These are phyloP conservation scores for Parietichytrium sp. DNA, from an alignment of 108 stramenopile species.

Conservation along the genomic window DNA sequence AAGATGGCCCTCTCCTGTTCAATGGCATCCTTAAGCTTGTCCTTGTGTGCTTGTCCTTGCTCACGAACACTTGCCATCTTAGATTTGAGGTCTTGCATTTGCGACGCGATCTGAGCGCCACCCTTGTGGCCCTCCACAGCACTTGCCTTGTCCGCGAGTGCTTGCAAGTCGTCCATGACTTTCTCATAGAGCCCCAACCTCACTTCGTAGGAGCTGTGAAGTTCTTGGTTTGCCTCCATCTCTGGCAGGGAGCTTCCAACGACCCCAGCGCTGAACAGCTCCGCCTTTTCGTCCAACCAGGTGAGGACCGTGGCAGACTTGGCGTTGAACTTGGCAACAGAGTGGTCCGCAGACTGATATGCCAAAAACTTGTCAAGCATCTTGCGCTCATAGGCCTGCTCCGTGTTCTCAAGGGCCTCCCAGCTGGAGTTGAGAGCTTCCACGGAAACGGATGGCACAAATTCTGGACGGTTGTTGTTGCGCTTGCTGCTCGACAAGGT, in stretches of 20 bases:
- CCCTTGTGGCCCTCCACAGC: constrained; percentile 14
- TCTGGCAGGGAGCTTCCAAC: not conserved
- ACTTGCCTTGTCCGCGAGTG: constrained; percentile 1
- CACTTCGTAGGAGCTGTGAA: not conserved
- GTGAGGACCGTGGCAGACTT: not conserved
- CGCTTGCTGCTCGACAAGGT: constrained; percentile 26
- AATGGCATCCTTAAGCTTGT: not conserved
- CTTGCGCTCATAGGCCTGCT: constrained; percentile 10
- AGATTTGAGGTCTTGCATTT: not conserved
- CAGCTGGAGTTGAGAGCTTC: not conserved
- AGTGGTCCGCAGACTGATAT: not conserved
- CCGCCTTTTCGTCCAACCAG: constrained; percentile 13
- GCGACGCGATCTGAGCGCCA: not conserved
- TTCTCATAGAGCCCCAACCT: not conserved
- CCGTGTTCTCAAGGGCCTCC: constrained; percentile 19
- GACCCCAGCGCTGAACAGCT: not conserved
- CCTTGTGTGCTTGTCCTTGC: not conserved
- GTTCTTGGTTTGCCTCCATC: not conserved
- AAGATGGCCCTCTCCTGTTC: not conserved
- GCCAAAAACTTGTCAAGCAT: not conserved
- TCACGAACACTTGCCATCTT: not conserved
- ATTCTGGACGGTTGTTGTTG: constrained; percentile 9
- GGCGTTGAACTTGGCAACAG: constrained; percentile 32
- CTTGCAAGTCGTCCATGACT: not conserved
- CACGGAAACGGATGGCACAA: not conserved